Evolutionary conservation across 2,329 filamentous ascomycete species (phyloP).

Genomic region (Fusarium algeriense): DNA sequence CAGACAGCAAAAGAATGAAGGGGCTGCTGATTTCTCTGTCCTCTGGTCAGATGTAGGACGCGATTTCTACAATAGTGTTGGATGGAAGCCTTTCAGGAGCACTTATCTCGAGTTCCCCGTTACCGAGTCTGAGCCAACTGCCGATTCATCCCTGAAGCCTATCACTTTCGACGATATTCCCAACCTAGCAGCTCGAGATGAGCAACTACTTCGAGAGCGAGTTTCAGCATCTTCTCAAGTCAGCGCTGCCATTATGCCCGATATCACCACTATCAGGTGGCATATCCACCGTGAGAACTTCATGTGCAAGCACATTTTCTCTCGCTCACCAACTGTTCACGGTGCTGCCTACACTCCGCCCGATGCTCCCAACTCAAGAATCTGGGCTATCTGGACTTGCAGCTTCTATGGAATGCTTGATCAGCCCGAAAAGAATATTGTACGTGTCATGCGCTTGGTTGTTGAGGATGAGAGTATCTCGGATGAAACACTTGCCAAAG

Average conservation of each 20-base stretch:
- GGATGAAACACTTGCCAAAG: conserved; percentile 60
- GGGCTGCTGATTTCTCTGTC: conserved; percentile 73
- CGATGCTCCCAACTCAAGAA: conserved; percentile 62
- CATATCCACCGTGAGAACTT: conserved; percentile 83
- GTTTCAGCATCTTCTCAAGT: conserved; percentile 56
- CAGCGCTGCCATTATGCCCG: conserved; percentile 52
- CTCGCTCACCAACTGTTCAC: conserved; percentile 68
- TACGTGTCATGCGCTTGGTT: conserved; percentile 77
- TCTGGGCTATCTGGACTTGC: conserved; percentile 81
- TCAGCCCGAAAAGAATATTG: conserved; percentile 70
- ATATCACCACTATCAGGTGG: conserved; percentile 61
- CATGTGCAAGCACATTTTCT: conserved; percentile 73
- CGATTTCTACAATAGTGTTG: conserved; percentile 80
- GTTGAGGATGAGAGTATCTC: conserved; percentile 66
- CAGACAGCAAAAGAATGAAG: conserved; percentile 44
- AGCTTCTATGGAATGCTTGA: conserved; percentile 70
- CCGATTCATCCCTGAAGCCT: conserved; percentile 49
- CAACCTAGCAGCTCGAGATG: conserved; percentile 73
- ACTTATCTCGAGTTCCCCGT: conserved; percentile 74
- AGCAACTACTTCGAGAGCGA: conserved; percentile 67
- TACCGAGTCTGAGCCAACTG: conserved; percentile 45
- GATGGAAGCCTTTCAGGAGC: conserved; percentile 82
- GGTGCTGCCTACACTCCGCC: conserved; percentile 74
- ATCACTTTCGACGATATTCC: conserved; percentile 72
- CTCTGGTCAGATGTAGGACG: conserved; percentile 90